Evolutionary conservation across 495 filamentous ascomycete species (phyloP), one percentile per base, ranked within the genome.

Genomic region (Cryomyces minteri): DNA sequence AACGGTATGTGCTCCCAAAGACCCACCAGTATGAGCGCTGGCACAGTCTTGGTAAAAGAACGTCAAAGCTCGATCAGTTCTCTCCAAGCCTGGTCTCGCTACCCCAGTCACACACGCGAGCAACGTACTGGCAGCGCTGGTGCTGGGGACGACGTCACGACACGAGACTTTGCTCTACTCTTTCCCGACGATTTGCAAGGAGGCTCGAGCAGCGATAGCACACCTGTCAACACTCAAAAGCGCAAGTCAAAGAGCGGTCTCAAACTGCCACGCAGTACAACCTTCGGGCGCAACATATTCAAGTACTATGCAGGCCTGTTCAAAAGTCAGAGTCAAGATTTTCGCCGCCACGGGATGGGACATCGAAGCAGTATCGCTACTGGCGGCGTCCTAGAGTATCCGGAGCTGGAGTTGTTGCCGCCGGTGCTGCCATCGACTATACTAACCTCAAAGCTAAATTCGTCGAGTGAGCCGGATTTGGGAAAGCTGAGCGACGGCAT

Each of bases 371-470:
- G 50, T 6, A 41, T 56, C n/a, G 41, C 50, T 14, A 44, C 46
- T 25, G 48, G 53, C 28, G 55, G 53, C 6, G 41, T 41, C 38
- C 48, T 58, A 11, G 50, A 53, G 31, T 46, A 54, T 47, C 55
- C 55, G 4, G 55, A 58, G 34, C 43, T 58, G 25, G 55, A 58
- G 32, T n/a, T 58, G 28, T n/a, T 56, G 37, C 45, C 50, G 38
- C 49, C 52, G 6, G 32, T 48, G 10, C 11, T 45, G 8, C 32
- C 41, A 8, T n/a, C 10, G 25, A 41, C 8, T 11, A 1, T 29
- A 37, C 9, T 2, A 12, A 41, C 10, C 40, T 8, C 40, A 14
- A 8, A 41, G 40, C 40, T 10, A 3, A 38, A 9, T 14, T 38
- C 34, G 12, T 38, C 34, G 34, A 14, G 12, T 9, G 34, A 38